Percentiles rank a stretch among this genome's conserved stretches.
phyloP scores from a whole-genome alignment of 768 basidiomycete species.

The Tubosaeta sp. region DNA sequence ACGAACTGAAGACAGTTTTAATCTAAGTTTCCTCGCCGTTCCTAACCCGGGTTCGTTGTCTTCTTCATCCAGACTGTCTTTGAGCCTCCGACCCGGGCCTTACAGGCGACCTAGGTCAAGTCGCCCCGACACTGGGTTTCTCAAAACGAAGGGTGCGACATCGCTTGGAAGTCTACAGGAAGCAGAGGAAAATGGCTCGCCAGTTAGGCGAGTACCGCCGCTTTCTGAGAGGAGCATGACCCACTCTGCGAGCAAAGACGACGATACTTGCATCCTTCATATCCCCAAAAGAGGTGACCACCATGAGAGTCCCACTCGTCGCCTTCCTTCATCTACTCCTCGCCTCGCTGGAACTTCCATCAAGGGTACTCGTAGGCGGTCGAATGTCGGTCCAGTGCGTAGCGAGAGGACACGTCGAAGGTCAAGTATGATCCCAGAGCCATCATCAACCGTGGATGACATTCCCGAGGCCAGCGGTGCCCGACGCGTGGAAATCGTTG shows the following conservation, averaged over 20 bases:
- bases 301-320: slow-evolving; percentile 45
- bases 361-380: slow-evolving; percentile 53
- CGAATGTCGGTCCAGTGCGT: slow-evolving; percentile 73
- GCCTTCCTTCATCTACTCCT: slow-evolving; percentile 45
- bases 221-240: slow-evolving; percentile 71
- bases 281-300: slow-evolving; percentile 35
- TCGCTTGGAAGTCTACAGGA: slow-evolving; percentile 64
- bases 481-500: slow-evolving; percentile 40
- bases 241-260: slow-evolving; percentile 29
- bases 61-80: slow-evolving; percentile 29
- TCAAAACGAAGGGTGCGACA: slow-evolving; percentile 48
- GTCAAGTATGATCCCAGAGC: slow-evolving; percentile 78
- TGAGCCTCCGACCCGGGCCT: slow-evolving; percentile 12
- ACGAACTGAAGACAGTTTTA: slow-evolving; percentile 75
- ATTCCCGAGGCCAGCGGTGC: slow-evolving; percentile 28
- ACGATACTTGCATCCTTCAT: slow-evolving; percentile 20
- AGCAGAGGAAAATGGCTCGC: slow-evolving; percentile 58
- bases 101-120: slow-evolving; percentile 54
- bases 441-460: slow-evolving; percentile 44
- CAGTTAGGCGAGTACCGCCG: slow-evolving; percentile 32
- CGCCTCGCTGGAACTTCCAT: slow-evolving; percentile 29
- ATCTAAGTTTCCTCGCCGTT: slow-evolving; percentile 45
- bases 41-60: slow-evolving; percentile 23
- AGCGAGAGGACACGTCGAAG: slow-evolving; percentile 68
- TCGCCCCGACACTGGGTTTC: slow-evolving; percentile 66